phyloP scores from a whole-genome alignment of 805 yeast species.

The Candida suzukii region DNA sequence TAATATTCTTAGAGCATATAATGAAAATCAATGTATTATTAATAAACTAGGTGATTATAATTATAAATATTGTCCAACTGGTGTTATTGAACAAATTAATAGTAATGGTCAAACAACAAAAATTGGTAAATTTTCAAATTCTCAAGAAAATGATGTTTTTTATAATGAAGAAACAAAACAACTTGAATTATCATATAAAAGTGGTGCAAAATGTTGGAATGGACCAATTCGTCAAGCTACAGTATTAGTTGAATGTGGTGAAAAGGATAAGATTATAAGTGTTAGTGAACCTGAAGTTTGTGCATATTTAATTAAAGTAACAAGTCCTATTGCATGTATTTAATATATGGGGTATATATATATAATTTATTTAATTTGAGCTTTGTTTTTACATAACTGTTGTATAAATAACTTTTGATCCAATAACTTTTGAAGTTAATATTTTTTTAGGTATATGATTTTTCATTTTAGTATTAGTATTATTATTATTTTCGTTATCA shows the following conservation, averaged over 20 bases:
- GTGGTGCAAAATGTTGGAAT: constrained; percentile 88
- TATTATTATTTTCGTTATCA: neutral
- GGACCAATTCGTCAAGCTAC: constrained; percentile 78
- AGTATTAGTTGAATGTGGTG: constrained; percentile 64
- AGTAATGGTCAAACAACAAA: constrained; percentile 37
- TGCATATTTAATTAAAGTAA: constrained; percentile 52
- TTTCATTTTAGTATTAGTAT: neutral
- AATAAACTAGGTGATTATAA: constrained; percentile 60
- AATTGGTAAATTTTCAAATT: constrained; percentile 38
- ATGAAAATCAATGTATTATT: constrained; percentile 30
- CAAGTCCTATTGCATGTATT: constrained; percentile 40
- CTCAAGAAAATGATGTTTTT: constrained; percentile 3
- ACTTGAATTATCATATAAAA: constrained; percentile 29
- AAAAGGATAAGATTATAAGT: constrained; percentile 41
- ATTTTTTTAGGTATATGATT: neutral
- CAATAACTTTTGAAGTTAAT: neutral
- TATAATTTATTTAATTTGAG: neutral
- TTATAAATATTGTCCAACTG: constrained; percentile 56
- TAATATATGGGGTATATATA: constrained; percentile 1
- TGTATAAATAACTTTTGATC: neutral
- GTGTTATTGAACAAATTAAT: constrained; percentile 46
- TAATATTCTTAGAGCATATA: constrained; percentile 55
- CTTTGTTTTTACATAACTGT: neutral
- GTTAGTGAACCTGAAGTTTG: constrained; percentile 91
- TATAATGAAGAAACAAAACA: constrained; percentile 8